phyloP scores from a whole-genome alignment of 257 asterid species.

The Gardenia jasminoides region DNA sequence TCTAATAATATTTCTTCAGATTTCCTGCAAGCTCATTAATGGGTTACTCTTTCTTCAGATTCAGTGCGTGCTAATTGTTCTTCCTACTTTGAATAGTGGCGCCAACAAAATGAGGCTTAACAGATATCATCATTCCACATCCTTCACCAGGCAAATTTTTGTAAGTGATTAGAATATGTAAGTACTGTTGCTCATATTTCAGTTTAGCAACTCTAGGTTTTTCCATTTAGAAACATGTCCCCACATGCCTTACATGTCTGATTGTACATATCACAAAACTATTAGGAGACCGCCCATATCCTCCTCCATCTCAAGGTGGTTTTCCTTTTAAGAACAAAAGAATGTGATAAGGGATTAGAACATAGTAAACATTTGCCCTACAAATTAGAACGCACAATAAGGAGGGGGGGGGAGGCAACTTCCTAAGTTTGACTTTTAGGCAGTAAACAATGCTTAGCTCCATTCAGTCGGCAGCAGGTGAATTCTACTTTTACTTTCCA shows the following conservation, averaged over 20 bases:
- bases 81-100: neutral
- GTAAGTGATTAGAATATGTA: neutral
- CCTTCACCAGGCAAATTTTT: neutral
- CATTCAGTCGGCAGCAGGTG: neutral
- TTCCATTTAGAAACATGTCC: neutral
- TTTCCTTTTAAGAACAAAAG: neutral
- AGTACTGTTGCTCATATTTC: neutral
- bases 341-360: neutral
- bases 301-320: neutral
- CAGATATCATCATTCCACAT: neutral
- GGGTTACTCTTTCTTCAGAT: neutral
- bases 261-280: neutral
- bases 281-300: neutral
- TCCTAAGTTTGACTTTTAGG: neutral
- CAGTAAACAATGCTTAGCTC: neutral
- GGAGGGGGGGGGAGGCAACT: neutral
- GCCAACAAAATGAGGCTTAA: neutral
- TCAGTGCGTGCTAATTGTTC: neutral
- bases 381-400: neutral
- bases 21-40: no score
- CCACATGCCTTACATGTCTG: neutral
- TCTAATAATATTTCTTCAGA: no score
- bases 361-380: neutral
- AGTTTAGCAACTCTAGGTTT: neutral
- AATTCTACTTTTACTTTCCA: neutral